Conservation (phyloP, 441 rosid genomes). For the Brassica balearica region DNA sequence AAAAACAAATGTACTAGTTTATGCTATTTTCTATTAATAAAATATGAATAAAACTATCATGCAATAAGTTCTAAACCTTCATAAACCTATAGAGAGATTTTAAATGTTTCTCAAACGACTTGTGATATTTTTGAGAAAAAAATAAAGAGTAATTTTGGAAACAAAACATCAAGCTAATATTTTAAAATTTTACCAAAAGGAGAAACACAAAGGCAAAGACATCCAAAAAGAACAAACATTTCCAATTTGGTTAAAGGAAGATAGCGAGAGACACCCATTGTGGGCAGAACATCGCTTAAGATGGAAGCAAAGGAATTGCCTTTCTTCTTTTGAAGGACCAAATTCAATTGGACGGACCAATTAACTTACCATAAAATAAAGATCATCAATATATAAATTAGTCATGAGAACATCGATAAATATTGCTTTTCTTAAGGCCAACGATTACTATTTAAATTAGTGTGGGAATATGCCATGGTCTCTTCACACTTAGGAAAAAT, state of each 20-base stretch:
- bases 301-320: conserved; percentile 60
- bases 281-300: conserved; percentile 61
- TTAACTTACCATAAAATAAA: conserved; percentile 2
- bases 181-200: conserved; percentile 5
- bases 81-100: not conserved
- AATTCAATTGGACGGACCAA: conserved; percentile 54
- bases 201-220: conserved; percentile 24
- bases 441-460: not conserved
- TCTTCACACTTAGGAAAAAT: not conserved
- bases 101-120: conserved; percentile 1
- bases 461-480: not conserved
- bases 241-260: conserved; percentile 51
- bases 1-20: not conserved
- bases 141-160: not conserved
- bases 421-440: conserved; percentile 1
- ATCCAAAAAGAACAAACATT: conserved; percentile 34
- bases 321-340: conserved; percentile 48
- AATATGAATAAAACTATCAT: not conserved
- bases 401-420: not conserved
- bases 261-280: conserved; percentile 47
- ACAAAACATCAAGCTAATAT: not conserved
- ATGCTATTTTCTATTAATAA: not conserved
- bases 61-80: not conserved
- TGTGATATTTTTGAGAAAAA: not conserved
- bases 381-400: conserved; percentile 21